Conservation (phyloP, 2,329 filamentous ascomycete genomes). For the Hypoxylon sp. region DNA sequence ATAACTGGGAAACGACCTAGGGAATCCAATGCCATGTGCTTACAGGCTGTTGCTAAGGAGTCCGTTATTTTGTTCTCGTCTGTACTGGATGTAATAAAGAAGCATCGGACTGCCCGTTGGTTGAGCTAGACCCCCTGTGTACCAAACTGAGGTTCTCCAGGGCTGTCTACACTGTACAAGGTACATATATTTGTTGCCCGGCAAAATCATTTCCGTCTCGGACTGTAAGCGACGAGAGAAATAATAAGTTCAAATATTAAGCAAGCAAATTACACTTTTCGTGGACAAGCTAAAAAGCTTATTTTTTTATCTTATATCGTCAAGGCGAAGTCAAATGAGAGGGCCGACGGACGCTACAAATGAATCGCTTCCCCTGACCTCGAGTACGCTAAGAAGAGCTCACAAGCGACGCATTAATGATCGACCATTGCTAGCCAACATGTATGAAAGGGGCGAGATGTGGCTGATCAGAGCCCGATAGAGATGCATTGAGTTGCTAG, state of each 20-base stretch:
- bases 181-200: constrained; percentile 13
- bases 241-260: background rate
- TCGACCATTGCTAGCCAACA: constrained; percentile 25
- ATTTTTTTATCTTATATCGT: background rate
- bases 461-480: constrained; percentile 26
- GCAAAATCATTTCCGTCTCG: constrained; percentile 21
- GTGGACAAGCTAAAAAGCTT: background rate
- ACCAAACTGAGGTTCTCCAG: constrained; percentile 3
- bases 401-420: constrained; percentile 38
- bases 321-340: constrained; percentile 16
- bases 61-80: background rate
- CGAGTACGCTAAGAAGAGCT: constrained; percentile 8
- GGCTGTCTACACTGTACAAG: background rate
- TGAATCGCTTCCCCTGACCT: constrained; percentile 4
- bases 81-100: constrained; percentile 5
- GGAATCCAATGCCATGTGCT: background rate
- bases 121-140: constrained; percentile 22
- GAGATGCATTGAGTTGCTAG: constrained; percentile 19
- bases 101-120: constrained; percentile 28
- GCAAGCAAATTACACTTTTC: background rate
- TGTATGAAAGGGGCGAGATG: constrained; percentile 25
- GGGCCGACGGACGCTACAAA: constrained; percentile 1
- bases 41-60: background rate
- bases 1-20: background rate
- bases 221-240: constrained; percentile 2